phyloP scores from a whole-genome alignment of 2,329 filamentous ascomycete species.

The Fusarium torreyae region DNA sequence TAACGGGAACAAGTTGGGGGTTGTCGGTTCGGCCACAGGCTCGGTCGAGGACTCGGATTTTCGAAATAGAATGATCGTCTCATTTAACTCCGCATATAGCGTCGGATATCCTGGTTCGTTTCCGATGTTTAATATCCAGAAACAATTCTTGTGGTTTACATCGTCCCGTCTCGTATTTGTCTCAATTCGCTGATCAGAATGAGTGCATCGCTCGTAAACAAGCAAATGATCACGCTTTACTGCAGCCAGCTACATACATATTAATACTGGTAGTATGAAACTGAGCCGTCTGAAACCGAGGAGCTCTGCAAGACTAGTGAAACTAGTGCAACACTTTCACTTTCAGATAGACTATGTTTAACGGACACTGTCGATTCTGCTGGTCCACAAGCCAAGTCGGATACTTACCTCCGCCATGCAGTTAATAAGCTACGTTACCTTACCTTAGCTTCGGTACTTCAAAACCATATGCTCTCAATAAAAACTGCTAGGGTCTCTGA shows the following conservation, averaged over 20 bases:
- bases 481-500: constrained; percentile 10
- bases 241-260: not conserved
- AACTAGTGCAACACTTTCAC: constrained; percentile 13
- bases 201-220: constrained; percentile 8
- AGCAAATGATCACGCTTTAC: constrained; percentile 17
- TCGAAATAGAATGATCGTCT: constrained; percentile 15
- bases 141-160: constrained; percentile 2
- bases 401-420: constrained; percentile 22
- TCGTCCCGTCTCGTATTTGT: constrained; percentile 6
- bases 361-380: constrained; percentile 1
- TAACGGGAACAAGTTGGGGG: constrained; percentile 17
- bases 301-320: constrained; percentile 8
- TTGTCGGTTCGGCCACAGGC: constrained; percentile 28
- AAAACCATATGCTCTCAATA: constrained; percentile 2
- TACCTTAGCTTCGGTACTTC: constrained; percentile 20
- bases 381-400: constrained; percentile 4
- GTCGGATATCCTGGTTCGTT: constrained; percentile 9
- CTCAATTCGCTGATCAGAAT: not conserved
- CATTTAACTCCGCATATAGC: constrained; percentile 15
- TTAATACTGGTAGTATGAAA: constrained; percentile 3
- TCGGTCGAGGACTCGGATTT: constrained; percentile 38
- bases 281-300: constrained; percentile 33
- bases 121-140: not conserved
- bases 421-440: constrained; percentile 3
- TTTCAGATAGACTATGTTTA: constrained; percentile 2